Evolutionary conservation across 257 asterid genomes (phyloP).

Genomic region (Fraxinus americana): DNA sequence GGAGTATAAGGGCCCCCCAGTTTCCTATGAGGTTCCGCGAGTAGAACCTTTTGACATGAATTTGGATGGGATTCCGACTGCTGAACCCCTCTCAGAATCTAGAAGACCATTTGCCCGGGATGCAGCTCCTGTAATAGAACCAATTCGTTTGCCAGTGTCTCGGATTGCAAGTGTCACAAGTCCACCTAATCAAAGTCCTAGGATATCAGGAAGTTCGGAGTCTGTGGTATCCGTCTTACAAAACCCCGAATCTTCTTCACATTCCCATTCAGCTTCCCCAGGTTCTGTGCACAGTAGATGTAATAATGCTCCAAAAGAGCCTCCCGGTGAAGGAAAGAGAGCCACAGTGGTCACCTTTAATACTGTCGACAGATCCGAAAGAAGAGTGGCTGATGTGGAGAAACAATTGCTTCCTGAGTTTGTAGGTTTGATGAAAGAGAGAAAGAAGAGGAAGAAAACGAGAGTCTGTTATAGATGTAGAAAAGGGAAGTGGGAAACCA

Average conservation of each 20-base stretch:
- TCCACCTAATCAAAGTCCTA: constrained; percentile 59
- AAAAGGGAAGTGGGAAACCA: constrained; percentile 86
- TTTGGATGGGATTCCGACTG: constrained; percentile 59
- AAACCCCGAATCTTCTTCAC: constrained; percentile 63
- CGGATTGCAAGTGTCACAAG: constrained; percentile 56
- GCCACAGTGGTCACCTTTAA: constrained; percentile 69
- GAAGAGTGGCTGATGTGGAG: constrained; percentile 46
- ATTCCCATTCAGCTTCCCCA: constrained; percentile 73
- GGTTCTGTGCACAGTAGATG: constrained; percentile 49
- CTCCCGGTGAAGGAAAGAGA: constrained; percentile 55
- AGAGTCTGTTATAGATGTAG: constrained; percentile 86
- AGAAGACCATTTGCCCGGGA: constrained; percentile 48
- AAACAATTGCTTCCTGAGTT: constrained; percentile 67
- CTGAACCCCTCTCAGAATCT: constrained; percentile 71
- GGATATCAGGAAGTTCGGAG: constrained; percentile 73
- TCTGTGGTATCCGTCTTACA: constrained; percentile 77
- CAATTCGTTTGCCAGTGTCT: constrained; percentile 66
- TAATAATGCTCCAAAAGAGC: constrained; percentile 28
- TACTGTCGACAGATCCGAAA: constrained; percentile 62
- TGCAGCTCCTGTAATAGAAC: constrained; percentile 61
- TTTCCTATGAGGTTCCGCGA: constrained; percentile 61
- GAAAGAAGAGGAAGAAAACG: constrained; percentile 67
- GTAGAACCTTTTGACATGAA: constrained; percentile 68
- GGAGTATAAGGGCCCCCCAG: constrained; percentile 84
- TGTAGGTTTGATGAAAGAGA: constrained; percentile 56